phyloP scores from a whole-genome alignment of 768 basidiomycete species.

The Rhizopogon rudus region DNA sequence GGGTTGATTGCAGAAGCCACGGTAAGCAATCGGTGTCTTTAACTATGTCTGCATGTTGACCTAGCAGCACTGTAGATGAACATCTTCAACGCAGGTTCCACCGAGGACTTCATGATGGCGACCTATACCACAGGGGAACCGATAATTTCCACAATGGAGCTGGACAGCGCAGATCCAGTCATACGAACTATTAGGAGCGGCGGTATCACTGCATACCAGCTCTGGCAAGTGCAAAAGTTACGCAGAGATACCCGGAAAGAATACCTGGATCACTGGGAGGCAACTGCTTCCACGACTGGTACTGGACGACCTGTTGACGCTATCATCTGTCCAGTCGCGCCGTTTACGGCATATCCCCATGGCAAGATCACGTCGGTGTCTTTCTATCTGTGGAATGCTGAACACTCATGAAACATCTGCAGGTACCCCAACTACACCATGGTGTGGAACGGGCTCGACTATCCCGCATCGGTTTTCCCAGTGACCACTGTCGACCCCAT shows the following conservation, averaged over 20 bases:
- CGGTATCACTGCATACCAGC: slow-evolving; percentile 47
- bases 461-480: slow-evolving; percentile 55
- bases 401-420: neutral
- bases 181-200: slow-evolving; percentile 16
- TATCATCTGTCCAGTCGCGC: slow-evolving; percentile 39
- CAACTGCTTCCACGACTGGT: slow-evolving; percentile 43
- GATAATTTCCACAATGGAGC: slow-evolving; percentile 42
- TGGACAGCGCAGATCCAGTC: slow-evolving; percentile 19
- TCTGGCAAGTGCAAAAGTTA: slow-evolving; percentile 62
- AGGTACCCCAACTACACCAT: slow-evolving; percentile 51
- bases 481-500: slow-evolving; percentile 24
- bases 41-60: neutral
- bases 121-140: slow-evolving; percentile 48
- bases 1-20: slow-evolving; percentile 34
- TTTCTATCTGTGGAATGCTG: neutral
- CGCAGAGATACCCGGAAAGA: slow-evolving; percentile 43
- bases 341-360: slow-evolving; percentile 60
- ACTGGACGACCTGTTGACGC: slow-evolving; percentile 51
- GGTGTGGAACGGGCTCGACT: slow-evolving; percentile 65
- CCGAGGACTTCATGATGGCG: slow-evolving; percentile 38
- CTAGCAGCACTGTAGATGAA: slow-evolving; percentile 19
- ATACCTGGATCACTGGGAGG: slow-evolving; percentile 61
- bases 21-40: slow-evolving; percentile 29
- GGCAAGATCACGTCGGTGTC: slow-evolving; percentile 46
- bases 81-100: slow-evolving; percentile 43